Evolutionary conservation across 345 rosid species (phyloP).

Genomic region (Hypericum perforatum): DNA sequence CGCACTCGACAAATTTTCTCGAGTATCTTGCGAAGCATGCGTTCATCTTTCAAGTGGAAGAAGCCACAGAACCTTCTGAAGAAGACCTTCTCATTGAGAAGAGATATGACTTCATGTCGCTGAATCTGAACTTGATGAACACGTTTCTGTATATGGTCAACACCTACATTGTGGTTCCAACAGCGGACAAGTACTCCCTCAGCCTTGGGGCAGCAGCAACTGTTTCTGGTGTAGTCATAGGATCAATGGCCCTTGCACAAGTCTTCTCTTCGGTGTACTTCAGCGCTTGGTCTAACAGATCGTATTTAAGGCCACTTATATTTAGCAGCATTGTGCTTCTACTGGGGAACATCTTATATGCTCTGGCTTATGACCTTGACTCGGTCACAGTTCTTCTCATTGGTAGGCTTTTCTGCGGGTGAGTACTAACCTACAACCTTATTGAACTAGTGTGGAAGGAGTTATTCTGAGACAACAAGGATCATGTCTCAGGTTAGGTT

Average conservation of each 20-base stretch:
- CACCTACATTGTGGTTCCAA: slow-evolving; percentile 86
- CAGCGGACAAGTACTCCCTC: slow-evolving; percentile 87
- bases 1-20: slow-evolving; percentile 74
- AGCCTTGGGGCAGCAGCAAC: slow-evolving; percentile 98
- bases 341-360: slow-evolving; percentile 77
- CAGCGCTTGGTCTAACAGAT: slow-evolving; percentile 95
- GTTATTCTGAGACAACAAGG: not conserved
- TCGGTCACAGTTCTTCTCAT: slow-evolving; percentile 62
- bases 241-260: slow-evolving; percentile 99
- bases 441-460: too few species aligned
- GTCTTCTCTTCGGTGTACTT: slow-evolving; percentile 93
- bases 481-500: slow-evolving; percentile 59
- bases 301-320: slow-evolving; percentile 91
- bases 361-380: slow-evolving; percentile 76
- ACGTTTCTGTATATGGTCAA: slow-evolving; percentile 95
- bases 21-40: slow-evolving; percentile 95
- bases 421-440: slow-evolving; percentile 18
- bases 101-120: slow-evolving; percentile 78
- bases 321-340: slow-evolving; percentile 87
- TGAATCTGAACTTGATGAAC: slow-evolving; percentile 68
- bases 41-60: slow-evolving; percentile 93
- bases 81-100: slow-evolving; percentile 63
- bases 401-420: slow-evolving; percentile 98
- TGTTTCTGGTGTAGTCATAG: slow-evolving; percentile 94
- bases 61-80: slow-evolving; percentile 57